Conservation (phyloP, 1,139 yeast species). For the Scheffersomyces titani region DNA sequence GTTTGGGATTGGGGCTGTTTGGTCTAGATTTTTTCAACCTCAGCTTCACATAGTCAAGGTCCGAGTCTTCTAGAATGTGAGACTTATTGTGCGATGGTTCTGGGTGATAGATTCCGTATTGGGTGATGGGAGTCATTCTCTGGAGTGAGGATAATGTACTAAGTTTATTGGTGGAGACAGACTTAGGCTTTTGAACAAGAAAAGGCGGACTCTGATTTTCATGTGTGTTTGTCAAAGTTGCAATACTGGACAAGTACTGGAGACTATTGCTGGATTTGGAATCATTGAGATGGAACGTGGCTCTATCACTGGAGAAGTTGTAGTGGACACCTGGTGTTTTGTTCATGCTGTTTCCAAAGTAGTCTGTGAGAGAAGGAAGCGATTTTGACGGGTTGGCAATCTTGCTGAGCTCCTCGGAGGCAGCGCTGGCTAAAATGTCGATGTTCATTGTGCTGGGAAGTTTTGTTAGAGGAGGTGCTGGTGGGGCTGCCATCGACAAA, state of each 20-base stretch:
- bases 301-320: constrained; percentile 17
- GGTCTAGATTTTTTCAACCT: constrained; percentile 73
- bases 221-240: constrained; percentile 11
- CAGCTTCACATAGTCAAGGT: constrained; percentile 48
- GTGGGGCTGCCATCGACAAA: constrained; percentile 3
- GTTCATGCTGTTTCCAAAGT: constrained; percentile 32
- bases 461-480: constrained; percentile 6
- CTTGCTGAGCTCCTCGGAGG: constrained; percentile 62
- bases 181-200: constrained; percentile 1
- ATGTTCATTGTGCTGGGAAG: constrained; percentile 53
- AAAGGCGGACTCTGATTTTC: constrained; percentile 17
- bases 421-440: constrained; percentile 78
- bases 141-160: constrained; percentile 50
- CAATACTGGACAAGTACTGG: constrained; percentile 22
- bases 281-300: constrained; percentile 12
- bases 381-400: constrained; percentile 44
- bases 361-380: constrained; percentile 65
- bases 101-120: constrained; percentile 9
- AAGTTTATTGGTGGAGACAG: constrained; percentile 18
- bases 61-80: constrained; percentile 43
- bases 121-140: constrained; percentile 55
- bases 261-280: constrained; percentile 17
- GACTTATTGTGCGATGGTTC: constrained; percentile 15
- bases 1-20: constrained; percentile 45
- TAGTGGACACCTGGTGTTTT: constrained; percentile 5